Evolutionary conservation across 805 yeast species (phyloP).

Genomic region (Spathaspora gorwiae): DNA sequence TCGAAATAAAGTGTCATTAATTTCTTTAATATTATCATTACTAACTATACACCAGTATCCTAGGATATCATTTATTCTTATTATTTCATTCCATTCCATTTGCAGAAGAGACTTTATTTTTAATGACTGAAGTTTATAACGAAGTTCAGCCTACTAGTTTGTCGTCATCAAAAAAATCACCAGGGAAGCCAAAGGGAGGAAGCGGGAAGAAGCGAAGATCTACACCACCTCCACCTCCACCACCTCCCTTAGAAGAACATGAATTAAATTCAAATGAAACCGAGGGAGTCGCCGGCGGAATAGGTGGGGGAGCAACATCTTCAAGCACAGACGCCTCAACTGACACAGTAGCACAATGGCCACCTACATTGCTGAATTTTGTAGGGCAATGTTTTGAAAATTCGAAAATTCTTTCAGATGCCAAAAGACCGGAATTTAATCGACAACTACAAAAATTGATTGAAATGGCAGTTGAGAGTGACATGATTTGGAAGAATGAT

Average conservation of each 20-base stretch:
- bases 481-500: slow-evolving; percentile 44
- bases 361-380: slow-evolving; percentile 48
- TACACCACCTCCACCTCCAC: neutral
- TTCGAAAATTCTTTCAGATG: slow-evolving; percentile 32
- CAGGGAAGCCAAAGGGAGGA: neutral
- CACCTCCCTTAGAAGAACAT: neutral
- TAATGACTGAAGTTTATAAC: slow-evolving; percentile 1
- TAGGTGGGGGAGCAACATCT: neutral
- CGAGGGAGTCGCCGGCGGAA: neutral
- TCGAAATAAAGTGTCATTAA: too few relatives aligned
- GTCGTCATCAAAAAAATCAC: neutral
- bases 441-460: slow-evolving; percentile 47
- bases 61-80: neutral
- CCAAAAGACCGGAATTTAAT: slow-evolving; percentile 38
- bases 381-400: slow-evolving; percentile 43
- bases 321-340: neutral
- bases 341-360: slow-evolving; percentile 40
- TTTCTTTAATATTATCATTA: too few relatives aligned
- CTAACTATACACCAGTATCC: neutral
- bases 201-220: neutral
- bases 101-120: too few relatives aligned
- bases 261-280: neutral
- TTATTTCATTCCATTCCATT: neutral
- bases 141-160: slow-evolving; percentile 1
- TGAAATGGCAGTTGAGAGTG: slow-evolving; percentile 42